Evolutionary conservation across 352 stramenopile species (phyloP), one percentile per base, ranked within the genome.

Genomic region (Phytophthora lateralis): DNA sequence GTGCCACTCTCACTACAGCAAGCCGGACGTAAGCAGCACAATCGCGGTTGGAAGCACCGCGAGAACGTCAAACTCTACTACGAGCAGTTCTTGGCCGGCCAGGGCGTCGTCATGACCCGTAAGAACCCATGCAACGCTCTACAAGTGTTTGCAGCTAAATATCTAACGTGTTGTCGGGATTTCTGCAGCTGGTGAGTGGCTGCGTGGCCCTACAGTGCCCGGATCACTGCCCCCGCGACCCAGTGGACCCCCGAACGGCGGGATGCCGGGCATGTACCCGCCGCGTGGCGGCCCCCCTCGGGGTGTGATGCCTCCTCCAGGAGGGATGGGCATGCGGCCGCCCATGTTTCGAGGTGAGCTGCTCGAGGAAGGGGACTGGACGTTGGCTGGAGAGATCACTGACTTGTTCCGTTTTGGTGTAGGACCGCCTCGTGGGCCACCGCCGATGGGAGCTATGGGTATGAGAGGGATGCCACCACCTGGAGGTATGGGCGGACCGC

Each of bases 51-150:
- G 93, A 98, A 98, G 76, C 93, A 98, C 57, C 90, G 91, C 43
- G 91, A 98, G 66, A 98, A 97, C 60, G 91, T 98, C 35, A 97
- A 97, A 70, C 82, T 96, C 50, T 97, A 97, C 67, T 98, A 98
- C 70, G 88, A 97, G 55, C 83, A 92, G 70, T 92, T 92, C 55
- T 44, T 92, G 11, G 78, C 83, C n/a, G 81, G 81, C 30, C 81
- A 95, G 60, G 82, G 83, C 42, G 75, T 71, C 55, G 70, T 90
- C 35, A 93, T 93, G 84, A 89, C 75, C 42, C 84, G 84, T 93
- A 82, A 61, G 82, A 63, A 8, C 15, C 5, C 3, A 1, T 47
- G 6, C 3, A 62, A 48, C 34, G 7, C 15, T 26, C 11, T 27
- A 8, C 6, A 37, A 34, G 20, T 41, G 14, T 21, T 0, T 61